Base-by-base conservation (phyloP, 495 filamentous ascomycete species). In the Collariella sp. region DNA sequence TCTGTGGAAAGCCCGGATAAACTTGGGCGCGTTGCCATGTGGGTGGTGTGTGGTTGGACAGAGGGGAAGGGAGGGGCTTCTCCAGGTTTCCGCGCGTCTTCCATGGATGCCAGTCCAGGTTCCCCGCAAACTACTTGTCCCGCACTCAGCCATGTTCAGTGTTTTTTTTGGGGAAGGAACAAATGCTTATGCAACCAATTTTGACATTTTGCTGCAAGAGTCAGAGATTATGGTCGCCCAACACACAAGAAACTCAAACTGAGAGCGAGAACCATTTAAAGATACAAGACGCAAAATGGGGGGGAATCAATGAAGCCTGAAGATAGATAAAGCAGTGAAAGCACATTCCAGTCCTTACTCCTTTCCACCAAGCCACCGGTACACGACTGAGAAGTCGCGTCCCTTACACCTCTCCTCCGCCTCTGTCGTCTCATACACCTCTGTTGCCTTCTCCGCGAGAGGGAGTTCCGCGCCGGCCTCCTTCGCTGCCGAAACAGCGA, bases 341-440 rank as follows among this genome's bases (percentile, higher is more conserved):
- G 20, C 1, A 7, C 16, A 34, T n/a, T 38, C 22, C 15, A 36
- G 19, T 7, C 42, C 34, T 51, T 58, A 71, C 60, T 78, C 74
- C 51, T 72, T 71, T 10, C 76, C 77, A 11, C 73, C 76, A 29
- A 93, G 51, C 74, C 83, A 91, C 60, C 83, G 79, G 62, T 93
- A 95, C 0, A 95, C 82, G 20, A 93, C 85, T 2, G 85, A 89
- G 64, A 95, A 95, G 64, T 95, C 89, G 60, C 84, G 83, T 1
- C 86, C 84, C 41, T 79, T 80, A 59, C 80, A 85, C 16, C 67
- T 55, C 18, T 85, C 77, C 42, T 76, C 71, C 54, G 83, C 71
- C 24, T 84, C 80, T 11, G 72, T 73, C 7, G 73, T 73, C 47
- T 82, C 79, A 53, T 94, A 95, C 3, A 93, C 82, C 18, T 81